phyloP scores from a whole-genome alignment of 2,329 filamentous ascomycete genomes.

The Phaeosphaeria sp. region DNA sequence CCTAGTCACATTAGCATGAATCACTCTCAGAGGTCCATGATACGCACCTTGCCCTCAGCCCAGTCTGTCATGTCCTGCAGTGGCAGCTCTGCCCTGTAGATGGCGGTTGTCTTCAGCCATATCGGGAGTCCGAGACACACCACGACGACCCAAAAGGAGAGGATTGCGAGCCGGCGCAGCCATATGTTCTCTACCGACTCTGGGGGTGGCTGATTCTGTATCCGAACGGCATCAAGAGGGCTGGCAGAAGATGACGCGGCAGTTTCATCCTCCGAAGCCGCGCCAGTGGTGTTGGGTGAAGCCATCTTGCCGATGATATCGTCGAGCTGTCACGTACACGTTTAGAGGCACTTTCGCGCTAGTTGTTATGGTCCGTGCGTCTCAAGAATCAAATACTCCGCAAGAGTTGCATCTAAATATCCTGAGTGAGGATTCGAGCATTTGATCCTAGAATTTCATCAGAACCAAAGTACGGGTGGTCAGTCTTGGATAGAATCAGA shows the following conservation, averaged over 20 bases:
- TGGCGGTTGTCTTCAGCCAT: conserved; percentile 95
- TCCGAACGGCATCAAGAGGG: conserved; percentile 6
- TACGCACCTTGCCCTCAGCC: conserved; percentile 83
- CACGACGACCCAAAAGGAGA: conserved; percentile 91
- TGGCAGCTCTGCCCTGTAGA: conserved; percentile 85
- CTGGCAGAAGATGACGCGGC: conserved; percentile 6
- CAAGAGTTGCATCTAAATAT: not conserved
- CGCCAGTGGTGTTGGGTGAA: conserved; percentile 25
- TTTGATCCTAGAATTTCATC: too few relatives aligned
- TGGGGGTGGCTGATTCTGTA: conserved; percentile 66
- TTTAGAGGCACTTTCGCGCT: conserved; percentile 11
- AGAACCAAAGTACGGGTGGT: too few relatives aligned
- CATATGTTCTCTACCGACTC: conserved; percentile 74
- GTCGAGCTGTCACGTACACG: conserved; percentile 23
- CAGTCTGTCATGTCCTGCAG: conserved; percentile 87
- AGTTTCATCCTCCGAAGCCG: conserved; percentile 21
- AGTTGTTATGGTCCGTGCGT: not conserved
- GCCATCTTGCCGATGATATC: conserved; percentile 37
- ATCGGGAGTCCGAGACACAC: conserved; percentile 84
- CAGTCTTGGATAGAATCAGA: too few relatives aligned
- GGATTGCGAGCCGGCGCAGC: conserved; percentile 75
- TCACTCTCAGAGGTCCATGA: not conserved
- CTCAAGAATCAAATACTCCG: not conserved
- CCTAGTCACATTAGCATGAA: conserved; percentile 58
- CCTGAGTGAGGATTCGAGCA: too few relatives aligned